A percentile compares a stretch with the other conserved stretches of the same genome.
These are phyloP conservation scores for Dimocarpus longan DNA, from an alignment of 345 rosid species.

Conservation along the genomic window DNA sequence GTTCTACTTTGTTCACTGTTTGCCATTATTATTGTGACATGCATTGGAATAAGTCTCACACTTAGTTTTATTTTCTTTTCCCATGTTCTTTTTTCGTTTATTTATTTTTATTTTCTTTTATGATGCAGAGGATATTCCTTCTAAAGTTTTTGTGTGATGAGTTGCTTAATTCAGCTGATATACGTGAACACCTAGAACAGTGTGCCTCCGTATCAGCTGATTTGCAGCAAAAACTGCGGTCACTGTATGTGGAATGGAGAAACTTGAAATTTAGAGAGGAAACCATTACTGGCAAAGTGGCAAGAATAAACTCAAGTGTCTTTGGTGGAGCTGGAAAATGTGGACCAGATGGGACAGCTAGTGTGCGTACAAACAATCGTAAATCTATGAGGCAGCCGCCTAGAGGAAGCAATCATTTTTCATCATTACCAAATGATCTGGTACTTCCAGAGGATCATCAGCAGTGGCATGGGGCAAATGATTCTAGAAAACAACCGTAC, in stretches of 20 bases:
- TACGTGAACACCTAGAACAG: constrained; percentile 38
- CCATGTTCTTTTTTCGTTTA: background rate
- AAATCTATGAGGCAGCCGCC: constrained; percentile 7
- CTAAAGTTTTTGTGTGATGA: constrained; percentile 41
- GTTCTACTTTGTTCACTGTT: background rate
- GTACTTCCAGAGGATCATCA: constrained; percentile 20
- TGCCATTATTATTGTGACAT: background rate
- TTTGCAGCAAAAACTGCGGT: constrained; percentile 40
- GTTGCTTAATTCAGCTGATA: constrained; percentile 27
- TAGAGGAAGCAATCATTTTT: constrained; percentile 7
- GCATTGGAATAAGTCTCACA: background rate
- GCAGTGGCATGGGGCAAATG: constrained; percentile 15
- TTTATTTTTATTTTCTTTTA: background rate
- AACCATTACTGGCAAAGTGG: constrained; percentile 23
- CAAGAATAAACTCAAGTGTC: constrained; percentile 20
- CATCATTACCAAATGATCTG: constrained; percentile 4
- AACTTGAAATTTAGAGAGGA: constrained; percentile 34
- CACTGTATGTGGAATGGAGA: constrained; percentile 32
- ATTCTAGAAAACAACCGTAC: constrained; percentile 9
- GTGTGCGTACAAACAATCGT: background rate
- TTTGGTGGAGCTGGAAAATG: constrained; percentile 15
- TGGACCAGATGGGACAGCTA: constrained; percentile 9
- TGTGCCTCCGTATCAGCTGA: constrained; percentile 33
- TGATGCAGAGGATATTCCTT: constrained; percentile 36
- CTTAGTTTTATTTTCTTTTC: background rate